Evolutionary conservation across 148 eudicot species (phyloP).

Genomic region (Nepenthes gracilis): DNA sequence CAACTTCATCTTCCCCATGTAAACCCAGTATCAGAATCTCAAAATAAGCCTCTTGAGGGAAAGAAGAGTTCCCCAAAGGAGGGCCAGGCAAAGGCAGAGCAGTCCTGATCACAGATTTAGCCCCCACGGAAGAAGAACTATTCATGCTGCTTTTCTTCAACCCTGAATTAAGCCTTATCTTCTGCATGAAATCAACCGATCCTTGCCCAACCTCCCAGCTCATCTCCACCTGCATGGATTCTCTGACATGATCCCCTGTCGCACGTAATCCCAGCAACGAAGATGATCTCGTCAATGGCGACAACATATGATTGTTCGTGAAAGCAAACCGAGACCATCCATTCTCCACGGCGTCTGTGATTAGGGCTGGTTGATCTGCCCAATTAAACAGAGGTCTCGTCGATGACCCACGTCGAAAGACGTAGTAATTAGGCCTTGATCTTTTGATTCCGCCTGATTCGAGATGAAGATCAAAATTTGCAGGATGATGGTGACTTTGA

Average conservation of each 20-base stretch:
- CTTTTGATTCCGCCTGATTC: slow-evolving; percentile 7
- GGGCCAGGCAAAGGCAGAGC: slow-evolving; percentile 84
- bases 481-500: too few species aligned
- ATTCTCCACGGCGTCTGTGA: slow-evolving; percentile 59
- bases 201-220: slow-evolving; percentile 70
- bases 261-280: slow-evolving; percentile 14
- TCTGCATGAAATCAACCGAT: slow-evolving; percentile 70
- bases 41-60: slow-evolving; percentile 85
- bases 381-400: slow-evolving; percentile 37
- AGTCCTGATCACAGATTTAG: slow-evolving; percentile 24
- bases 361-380: slow-evolving; percentile 63
- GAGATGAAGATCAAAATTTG: not conserved
- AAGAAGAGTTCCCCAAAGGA: slow-evolving; percentile 34
- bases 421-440: slow-evolving; percentile 12
- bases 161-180: slow-evolving; percentile 36
- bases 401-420: slow-evolving; percentile 25
- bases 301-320: slow-evolving; percentile 8
- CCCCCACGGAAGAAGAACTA: slow-evolving; percentile 6
- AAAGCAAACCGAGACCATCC: slow-evolving; percentile 87
- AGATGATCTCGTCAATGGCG: slow-evolving; percentile 33
- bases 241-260: slow-evolving; percentile 12
- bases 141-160: slow-evolving; percentile 10
- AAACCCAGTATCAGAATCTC: slow-evolving; percentile 39
- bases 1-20: slow-evolving; percentile 4
- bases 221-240: slow-evolving; percentile 25